Percentiles rank a stretch among this genome's conserved stretches.
phyloP scores from a whole-genome alignment of 306 rosid species.

The Herpetospermum pedunculosum region DNA sequence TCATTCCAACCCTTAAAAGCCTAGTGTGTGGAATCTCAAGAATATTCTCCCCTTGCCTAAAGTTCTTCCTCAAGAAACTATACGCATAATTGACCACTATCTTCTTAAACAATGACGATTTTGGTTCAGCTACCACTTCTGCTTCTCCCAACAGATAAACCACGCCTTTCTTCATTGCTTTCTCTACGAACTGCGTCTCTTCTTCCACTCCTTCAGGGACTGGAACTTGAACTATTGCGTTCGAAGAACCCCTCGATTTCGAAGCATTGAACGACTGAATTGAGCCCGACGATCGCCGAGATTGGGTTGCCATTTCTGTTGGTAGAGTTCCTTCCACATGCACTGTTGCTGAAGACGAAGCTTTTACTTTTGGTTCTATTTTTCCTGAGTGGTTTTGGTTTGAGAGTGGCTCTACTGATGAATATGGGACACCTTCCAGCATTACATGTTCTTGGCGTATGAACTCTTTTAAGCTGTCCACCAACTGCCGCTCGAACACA shows the following conservation, averaged over 20 bases:
- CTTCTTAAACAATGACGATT: conserved; percentile 54
- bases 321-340: conserved; percentile 6
- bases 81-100: conserved; percentile 47
- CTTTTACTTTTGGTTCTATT: background rate
- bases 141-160: conserved; percentile 64
- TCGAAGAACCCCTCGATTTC: conserved; percentile 13
- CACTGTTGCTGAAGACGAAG: background rate
- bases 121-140: conserved; percentile 48
- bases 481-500: conserved; percentile 44
- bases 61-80: conserved; percentile 56
- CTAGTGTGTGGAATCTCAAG: conserved; percentile 37
- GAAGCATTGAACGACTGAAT: conserved; percentile 4
- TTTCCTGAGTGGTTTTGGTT: background rate
- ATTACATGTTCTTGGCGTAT: conserved; percentile 25
- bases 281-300: conserved; percentile 3
- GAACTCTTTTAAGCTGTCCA: conserved; percentile 43
- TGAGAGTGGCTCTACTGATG: background rate
- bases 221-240: conserved; percentile 15
- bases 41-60: conserved; percentile 40
- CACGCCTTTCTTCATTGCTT: conserved; percentile 47
- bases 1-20: conserved; percentile 63
- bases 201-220: conserved; percentile 25
- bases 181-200: conserved; percentile 41
- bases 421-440: conserved; percentile 14
- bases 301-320: background rate